These are phyloP conservation scores for Colletotrichum sp. DNA, from an alignment of 2,329 filamentous ascomycete genomes.

Conservation along the genomic window DNA sequence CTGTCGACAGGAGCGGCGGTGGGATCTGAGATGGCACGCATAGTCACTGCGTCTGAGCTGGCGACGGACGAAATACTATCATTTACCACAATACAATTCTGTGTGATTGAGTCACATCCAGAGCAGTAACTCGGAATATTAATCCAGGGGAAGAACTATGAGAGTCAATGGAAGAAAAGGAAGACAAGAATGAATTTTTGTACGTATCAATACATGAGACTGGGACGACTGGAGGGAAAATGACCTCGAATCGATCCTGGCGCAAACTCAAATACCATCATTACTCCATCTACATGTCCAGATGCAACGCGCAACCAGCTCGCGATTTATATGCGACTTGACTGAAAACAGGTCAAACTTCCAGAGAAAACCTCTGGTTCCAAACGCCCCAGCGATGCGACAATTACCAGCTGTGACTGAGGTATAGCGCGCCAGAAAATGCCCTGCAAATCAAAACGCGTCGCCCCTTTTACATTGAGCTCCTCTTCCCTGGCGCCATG, in stretches of 20 bases:
- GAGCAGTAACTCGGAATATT: not conserved
- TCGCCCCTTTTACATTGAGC: slow-evolving; percentile 42
- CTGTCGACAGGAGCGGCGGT: slow-evolving; percentile 57
- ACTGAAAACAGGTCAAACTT: not conserved
- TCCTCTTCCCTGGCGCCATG: slow-evolving; percentile 36
- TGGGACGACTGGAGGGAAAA: not conserved
- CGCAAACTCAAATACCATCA: slow-evolving; percentile 5
- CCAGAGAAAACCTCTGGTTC: not conserved
- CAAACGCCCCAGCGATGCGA: slow-evolving; percentile 18
- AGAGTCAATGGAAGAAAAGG: not conserved
- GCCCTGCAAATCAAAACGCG: slow-evolving; percentile 13
- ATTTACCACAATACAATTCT: not conserved
- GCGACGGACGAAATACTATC: not conserved
- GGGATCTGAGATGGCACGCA: slow-evolving; percentile 37
- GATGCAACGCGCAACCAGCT: slow-evolving; percentile 2
- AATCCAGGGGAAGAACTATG: not conserved
- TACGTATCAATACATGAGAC: slow-evolving; percentile 16
- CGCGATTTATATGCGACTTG: not conserved
- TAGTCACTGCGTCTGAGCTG: not conserved
- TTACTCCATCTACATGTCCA: slow-evolving; percentile 16
- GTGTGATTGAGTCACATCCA: not conserved
- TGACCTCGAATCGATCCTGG: not conserved
- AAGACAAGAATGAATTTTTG: not conserved
- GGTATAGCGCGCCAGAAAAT: slow-evolving; percentile 23
- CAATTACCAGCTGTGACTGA: slow-evolving; percentile 9